phyloP scores from a whole-genome alignment of 768 basidiomycete genomes.

The Neoboletus subvelutipes region DNA sequence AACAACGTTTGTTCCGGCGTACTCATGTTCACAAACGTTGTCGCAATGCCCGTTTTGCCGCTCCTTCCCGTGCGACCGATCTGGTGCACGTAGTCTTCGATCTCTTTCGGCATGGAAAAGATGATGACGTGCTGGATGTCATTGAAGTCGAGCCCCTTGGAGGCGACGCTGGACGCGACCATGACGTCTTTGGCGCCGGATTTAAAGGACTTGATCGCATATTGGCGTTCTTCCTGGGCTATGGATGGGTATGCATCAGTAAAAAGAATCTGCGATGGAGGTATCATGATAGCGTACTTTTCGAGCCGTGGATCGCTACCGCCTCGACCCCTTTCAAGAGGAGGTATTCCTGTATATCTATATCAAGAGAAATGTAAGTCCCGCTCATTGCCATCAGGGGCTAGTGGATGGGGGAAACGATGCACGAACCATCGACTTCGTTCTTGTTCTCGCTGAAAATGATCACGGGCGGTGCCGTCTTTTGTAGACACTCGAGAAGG shows the following conservation, averaged over 20 bases:
- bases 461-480: constrained; percentile 97
- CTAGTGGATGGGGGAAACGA: neutral
- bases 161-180: constrained; percentile 98
- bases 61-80: constrained; percentile 97
- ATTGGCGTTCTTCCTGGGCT: constrained; percentile 99
- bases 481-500: constrained; percentile 94
- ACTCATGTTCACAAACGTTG: constrained; percentile 98
- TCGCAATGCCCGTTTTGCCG: constrained; percentile 98
- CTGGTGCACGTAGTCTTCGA: constrained; percentile 99
- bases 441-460: constrained; percentile 99
- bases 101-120: constrained; percentile 99
- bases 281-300: constrained; percentile 54
- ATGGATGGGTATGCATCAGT: neutral
- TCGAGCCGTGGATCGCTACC: constrained; percentile 97
- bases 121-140: constrained; percentile 99
- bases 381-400: neutral
- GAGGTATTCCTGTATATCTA: constrained; percentile 98
- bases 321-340: constrained; percentile 97
- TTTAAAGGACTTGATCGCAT: constrained; percentile 98
- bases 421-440: constrained; percentile 88
- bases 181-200: constrained; percentile 97
- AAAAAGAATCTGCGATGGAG: neutral
- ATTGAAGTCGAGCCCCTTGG: constrained; percentile 97
- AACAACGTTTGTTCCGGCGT: constrained; percentile 94
- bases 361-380: neutral